These are phyloP conservation scores for Albizia julibrissin DNA, from an alignment of 306 rosid species.

Conservation along the genomic window DNA sequence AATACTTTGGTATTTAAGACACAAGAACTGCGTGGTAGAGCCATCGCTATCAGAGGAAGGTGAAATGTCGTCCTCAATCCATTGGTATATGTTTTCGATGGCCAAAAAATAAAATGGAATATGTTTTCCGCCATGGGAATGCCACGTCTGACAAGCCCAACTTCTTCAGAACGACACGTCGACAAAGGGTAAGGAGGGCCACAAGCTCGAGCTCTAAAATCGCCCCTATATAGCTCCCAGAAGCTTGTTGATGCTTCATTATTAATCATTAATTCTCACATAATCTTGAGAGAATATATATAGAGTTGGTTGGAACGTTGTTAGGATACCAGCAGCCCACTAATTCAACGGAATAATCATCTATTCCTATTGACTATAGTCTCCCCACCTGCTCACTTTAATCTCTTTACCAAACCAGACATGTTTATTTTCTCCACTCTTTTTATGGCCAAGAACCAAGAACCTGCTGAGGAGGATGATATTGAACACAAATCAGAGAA, in stretches of 20 bases:
- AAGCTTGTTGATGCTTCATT: slow-evolving; percentile 1
- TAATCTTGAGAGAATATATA: slow-evolving; percentile 28
- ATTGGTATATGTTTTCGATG: background rate
- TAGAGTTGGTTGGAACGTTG: slow-evolving; percentile 12
- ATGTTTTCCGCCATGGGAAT: slow-evolving; percentile 29
- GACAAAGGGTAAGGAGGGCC: slow-evolving; percentile 51
- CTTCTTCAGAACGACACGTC: slow-evolving; percentile 54
- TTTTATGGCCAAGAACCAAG: background rate
- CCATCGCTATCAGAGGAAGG: slow-evolving; percentile 30
- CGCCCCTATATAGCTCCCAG: background rate
- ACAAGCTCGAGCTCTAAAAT: slow-evolving; percentile 1
- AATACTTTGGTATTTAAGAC: background rate
- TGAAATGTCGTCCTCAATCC: slow-evolving; percentile 46
- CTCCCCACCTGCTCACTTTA: slow-evolving; percentile 38
- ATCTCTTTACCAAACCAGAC: slow-evolving; percentile 46
- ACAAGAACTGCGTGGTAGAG: slow-evolving; percentile 20
- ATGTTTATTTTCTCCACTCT: background rate
- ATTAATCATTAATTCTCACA: background rate
- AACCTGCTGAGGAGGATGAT: background rate
- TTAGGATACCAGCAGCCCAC: slow-evolving; percentile 32
- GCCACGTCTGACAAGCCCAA: slow-evolving; percentile 28
- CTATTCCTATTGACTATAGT: slow-evolving; percentile 31
- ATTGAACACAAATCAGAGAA: slow-evolving; percentile 14
- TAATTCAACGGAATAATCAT: slow-evolving; percentile 32
- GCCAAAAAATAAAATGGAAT: background rate